These are phyloP conservation scores for Sextonia rubra DNA, from an alignment of 164 flowering plant genomes.

Conservation along the genomic window DNA sequence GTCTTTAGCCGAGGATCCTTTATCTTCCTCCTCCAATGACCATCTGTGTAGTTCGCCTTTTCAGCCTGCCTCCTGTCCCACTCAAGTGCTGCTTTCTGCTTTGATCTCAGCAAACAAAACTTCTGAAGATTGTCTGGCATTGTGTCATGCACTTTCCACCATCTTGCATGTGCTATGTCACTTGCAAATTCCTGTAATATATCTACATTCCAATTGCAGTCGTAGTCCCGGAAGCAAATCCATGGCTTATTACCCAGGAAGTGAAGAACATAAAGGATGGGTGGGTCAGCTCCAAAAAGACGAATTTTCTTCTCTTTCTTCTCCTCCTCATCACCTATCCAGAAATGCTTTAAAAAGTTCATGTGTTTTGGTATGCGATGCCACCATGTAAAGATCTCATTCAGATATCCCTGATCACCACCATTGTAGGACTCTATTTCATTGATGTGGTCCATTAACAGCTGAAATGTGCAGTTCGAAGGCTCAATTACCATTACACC, in stretches of 20 bases:
- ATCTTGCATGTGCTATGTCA: constrained; percentile 67
- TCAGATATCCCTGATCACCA: constrained; percentile 90
- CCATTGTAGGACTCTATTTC: constrained; percentile 92
- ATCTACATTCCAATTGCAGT: constrained; percentile 90
- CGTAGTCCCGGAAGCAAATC: constrained; percentile 90
- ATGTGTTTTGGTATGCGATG: constrained; percentile 88
- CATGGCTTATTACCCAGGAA: constrained; percentile 88
- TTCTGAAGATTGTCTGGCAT: constrained; percentile 77
- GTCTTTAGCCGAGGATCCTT: constrained; percentile 44
- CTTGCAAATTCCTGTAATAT: constrained; percentile 81
- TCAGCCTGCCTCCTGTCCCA: constrained; percentile 94
- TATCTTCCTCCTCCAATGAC: constrained; percentile 80
- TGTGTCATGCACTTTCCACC: constrained; percentile 93
- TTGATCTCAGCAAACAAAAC: constrained; percentile 73
- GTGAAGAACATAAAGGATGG: constrained; percentile 81
- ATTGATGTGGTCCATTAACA: constrained; percentile 80
- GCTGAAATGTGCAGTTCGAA: constrained; percentile 81
- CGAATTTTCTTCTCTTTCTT: constrained; percentile 56
- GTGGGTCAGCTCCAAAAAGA: constrained; percentile 83
- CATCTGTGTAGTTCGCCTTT: constrained; percentile 69
- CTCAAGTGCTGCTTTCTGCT: constrained; percentile 82
- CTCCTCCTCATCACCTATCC: constrained; percentile 80
- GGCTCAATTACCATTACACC: constrained; percentile 98
- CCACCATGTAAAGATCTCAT: constrained; percentile 96
- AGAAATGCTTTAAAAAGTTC: constrained; percentile 90